phyloP scores from a whole-genome alignment of 2,329 filamentous ascomycete species.

The Stemphylium beticola region DNA sequence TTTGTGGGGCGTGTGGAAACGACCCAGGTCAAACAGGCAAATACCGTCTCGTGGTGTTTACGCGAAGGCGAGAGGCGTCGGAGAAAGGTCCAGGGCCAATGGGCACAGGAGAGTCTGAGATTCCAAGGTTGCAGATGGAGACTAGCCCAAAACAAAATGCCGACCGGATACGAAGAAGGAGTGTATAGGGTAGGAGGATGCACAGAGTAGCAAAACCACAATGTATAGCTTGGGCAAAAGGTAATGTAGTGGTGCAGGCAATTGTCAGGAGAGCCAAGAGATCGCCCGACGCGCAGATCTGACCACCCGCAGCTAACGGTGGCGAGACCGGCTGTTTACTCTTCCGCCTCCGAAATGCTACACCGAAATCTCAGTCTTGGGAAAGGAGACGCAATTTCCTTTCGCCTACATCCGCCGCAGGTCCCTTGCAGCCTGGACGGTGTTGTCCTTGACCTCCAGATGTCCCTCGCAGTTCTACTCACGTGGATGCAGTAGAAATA shows the following conservation, averaged over 20 bases:
- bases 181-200: constrained; percentile 18
- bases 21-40: neutral
- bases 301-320: constrained; percentile 27
- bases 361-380: constrained; percentile 8
- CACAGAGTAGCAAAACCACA: neutral
- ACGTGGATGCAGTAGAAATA: no score
- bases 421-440: no score
- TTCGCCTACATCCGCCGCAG: neutral
- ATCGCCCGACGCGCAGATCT: constrained; percentile 20
- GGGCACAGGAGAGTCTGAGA: neutral
- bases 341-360: constrained; percentile 20
- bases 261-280: constrained; percentile 32
- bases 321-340: constrained; percentile 24
- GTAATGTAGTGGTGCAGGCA: constrained; percentile 12
- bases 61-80: neutral
- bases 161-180: constrained; percentile 14
- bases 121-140: neutral
- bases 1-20: neutral
- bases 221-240: neutral
- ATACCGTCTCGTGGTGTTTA: neutral
- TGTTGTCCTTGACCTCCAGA: no score
- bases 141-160: neutral
- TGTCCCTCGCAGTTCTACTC: no score
- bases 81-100: constrained; percentile 1
- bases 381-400: constrained; percentile 21